These are phyloP conservation scores for Phlyctochytrium bullatum DNA, from an alignment of 192 early-diverging fungal species.

Conservation along the genomic window DNA sequence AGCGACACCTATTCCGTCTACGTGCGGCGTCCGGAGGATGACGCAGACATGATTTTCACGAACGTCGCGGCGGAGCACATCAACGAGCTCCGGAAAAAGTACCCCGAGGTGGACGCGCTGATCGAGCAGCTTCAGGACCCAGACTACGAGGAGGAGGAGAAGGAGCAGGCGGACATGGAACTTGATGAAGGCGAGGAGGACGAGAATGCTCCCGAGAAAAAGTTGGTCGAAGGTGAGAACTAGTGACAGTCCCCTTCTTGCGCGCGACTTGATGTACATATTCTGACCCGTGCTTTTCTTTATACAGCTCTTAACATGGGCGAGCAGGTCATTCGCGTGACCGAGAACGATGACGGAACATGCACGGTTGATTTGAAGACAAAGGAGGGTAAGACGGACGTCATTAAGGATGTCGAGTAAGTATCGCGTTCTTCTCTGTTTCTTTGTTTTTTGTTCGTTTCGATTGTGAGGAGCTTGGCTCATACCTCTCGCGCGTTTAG, in stretches of 20 bases:
- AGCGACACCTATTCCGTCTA: neutral
- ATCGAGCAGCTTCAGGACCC: neutral
- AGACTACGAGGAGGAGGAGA: neutral
- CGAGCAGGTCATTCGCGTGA: neutral
- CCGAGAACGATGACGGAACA: neutral
- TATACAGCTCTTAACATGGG: neutral
- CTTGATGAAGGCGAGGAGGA: slow-evolving; percentile 1
- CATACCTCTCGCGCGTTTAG: neutral
- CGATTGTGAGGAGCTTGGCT: neutral
- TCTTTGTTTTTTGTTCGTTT: no score
- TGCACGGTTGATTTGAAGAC: neutral
- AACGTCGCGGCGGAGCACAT: neutral
- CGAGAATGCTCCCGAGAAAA: no score
- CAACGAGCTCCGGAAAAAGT: neutral
- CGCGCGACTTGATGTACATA: neutral
- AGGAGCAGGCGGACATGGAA: neutral
- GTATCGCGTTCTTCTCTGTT: neutral
- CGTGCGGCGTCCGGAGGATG: neutral
- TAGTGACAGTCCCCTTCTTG: neutral
- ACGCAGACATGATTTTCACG: neutral
- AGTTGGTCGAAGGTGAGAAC: no score
- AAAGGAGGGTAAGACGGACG: neutral
- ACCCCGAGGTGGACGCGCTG: neutral
- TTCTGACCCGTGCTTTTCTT: no score
- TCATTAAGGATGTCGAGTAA: neutral